Evolutionary conservation across 768 basidiomycete species (phyloP).

Genomic region (Tulasnella sp.): DNA sequence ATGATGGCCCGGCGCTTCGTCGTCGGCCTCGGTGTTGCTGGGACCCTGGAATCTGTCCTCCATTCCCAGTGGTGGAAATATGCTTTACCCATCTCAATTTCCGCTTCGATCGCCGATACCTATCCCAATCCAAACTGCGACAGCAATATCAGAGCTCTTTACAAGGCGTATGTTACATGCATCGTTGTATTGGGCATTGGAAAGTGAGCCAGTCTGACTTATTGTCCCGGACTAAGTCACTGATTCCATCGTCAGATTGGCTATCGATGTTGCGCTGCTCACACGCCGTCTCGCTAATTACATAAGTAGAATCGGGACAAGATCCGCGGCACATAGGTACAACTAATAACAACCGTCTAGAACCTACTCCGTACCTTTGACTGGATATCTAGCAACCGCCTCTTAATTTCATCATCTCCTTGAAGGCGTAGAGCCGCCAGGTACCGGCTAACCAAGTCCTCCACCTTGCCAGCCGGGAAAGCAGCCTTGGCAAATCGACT

Average conservation of each 20-base stretch:
- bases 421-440: constrained; percentile 41
- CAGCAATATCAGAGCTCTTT: not conserved
- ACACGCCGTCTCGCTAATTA: not conserved
- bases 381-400: constrained; percentile 12
- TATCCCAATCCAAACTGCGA: not conserved
- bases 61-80: not conserved
- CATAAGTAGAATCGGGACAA: not conserved
- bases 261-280: not conserved
- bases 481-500: constrained; percentile 49
- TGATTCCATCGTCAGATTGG: not conserved
- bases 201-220: not conserved
- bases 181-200: not conserved
- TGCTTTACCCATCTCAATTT: not conserved
- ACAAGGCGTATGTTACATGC: not conserved
- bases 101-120: not conserved
- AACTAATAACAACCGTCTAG: not conserved
- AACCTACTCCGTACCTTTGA: constrained; percentile 12
- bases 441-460: constrained; percentile 62
- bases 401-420: constrained; percentile 2
- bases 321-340: not conserved
- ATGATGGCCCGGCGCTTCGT: not conserved
- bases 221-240: not conserved
- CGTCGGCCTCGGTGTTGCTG: not conserved
- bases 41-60: not conserved
- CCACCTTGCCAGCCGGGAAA: constrained; percentile 69